Conservation (phyloP, 371 early-diverging fungal species). For the Saksenaea vasiformis region DNA sequence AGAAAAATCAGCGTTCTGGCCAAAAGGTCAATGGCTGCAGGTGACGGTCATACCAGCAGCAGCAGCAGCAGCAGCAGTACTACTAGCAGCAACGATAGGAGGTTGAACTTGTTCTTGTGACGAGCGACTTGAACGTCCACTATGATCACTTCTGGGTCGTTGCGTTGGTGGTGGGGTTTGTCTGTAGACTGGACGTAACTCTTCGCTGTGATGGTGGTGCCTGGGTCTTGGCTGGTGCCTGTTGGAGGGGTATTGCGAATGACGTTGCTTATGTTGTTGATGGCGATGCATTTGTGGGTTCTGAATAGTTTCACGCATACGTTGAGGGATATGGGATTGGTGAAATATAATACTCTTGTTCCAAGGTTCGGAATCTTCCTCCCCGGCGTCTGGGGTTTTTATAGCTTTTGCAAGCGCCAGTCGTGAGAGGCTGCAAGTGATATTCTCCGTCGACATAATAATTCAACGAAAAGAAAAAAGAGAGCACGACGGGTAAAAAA, state of each 20-base stretch:
- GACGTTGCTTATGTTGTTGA: constrained; percentile 8
- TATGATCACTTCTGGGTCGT: background rate
- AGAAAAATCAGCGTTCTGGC: background rate
- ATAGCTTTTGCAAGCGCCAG: constrained; percentile 52
- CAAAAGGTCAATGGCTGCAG: background rate
- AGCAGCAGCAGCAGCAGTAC: no score
- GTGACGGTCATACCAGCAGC: background rate
- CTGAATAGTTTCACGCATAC: constrained; percentile 16
- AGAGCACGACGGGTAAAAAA: constrained; percentile 13
- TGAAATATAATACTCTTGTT: constrained; percentile 26
- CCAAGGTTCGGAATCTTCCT: constrained; percentile 26
- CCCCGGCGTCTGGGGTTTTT: constrained; percentile 42
- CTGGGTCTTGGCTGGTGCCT: constrained; percentile 5
- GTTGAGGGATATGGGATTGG: constrained; percentile 26
- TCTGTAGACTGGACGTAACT: background rate
- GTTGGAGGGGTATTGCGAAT: constrained; percentile 1
- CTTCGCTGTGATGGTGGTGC: background rate
- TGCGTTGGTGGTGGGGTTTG: background rate
- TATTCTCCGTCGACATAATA: constrained; percentile 47
- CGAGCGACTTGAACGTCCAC: background rate
- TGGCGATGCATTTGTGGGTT: constrained; percentile 6
- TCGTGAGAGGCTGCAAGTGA: constrained; percentile 47
- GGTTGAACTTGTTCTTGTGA: constrained; percentile 5
- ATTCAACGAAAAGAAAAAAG: constrained; percentile 5
- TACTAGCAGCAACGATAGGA: no score